Percentiles rank a stretch among this genome's conserved stretches.
phyloP scores from a whole-genome alignment of 768 basidiomycete genomes.

The Butyriboletus loyo region DNA sequence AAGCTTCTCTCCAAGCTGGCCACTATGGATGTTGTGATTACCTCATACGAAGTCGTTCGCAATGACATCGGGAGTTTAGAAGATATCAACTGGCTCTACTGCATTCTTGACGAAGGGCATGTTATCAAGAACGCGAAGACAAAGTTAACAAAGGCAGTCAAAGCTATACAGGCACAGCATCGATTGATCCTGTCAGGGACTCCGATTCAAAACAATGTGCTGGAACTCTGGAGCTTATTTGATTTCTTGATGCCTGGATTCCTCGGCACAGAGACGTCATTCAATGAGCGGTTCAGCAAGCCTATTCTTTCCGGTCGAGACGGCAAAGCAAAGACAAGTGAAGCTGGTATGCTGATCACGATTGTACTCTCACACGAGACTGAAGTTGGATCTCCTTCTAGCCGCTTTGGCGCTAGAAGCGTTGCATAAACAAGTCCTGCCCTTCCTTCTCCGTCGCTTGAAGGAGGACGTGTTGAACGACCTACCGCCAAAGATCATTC shows the following conservation, averaged over 20 bases:
- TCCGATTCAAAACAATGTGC: slow-evolving; percentile 97
- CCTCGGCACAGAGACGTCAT: slow-evolving; percentile 89
- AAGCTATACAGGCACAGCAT: slow-evolving; percentile 85
- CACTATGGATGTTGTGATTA: slow-evolving; percentile 87
- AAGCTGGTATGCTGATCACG: slow-evolving; percentile 70
- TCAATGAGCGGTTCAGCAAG: slow-evolving; percentile 94
- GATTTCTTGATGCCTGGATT: slow-evolving; percentile 99
- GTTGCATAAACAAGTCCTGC: slow-evolving; percentile 97
- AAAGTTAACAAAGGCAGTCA: slow-evolving; percentile 95
- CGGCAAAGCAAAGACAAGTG: slow-evolving; percentile 90
- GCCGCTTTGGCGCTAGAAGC: slow-evolving; percentile 94
- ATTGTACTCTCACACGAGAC: neutral
- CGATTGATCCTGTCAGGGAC: slow-evolving; percentile 94
- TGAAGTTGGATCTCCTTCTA: slow-evolving; percentile 31
- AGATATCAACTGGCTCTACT: slow-evolving; percentile 85
- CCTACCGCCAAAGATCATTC: slow-evolving; percentile 97
- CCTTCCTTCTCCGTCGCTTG: slow-evolving; percentile 91
- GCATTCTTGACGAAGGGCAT: slow-evolving; percentile 97
- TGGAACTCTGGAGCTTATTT: slow-evolving; percentile 98
- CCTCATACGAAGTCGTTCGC: slow-evolving; percentile 95
- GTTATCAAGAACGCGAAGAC: slow-evolving; percentile 99
- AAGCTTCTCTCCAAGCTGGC: slow-evolving; percentile 62
- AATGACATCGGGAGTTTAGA: slow-evolving; percentile 84
- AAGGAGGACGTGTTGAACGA: slow-evolving; percentile 97
- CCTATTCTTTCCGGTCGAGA: slow-evolving; percentile 94